Evolutionary conservation across 306 rosid species (phyloP), one percentile per base, ranked within the genome.

Genomic region (Gastrolobium bilobum): DNA sequence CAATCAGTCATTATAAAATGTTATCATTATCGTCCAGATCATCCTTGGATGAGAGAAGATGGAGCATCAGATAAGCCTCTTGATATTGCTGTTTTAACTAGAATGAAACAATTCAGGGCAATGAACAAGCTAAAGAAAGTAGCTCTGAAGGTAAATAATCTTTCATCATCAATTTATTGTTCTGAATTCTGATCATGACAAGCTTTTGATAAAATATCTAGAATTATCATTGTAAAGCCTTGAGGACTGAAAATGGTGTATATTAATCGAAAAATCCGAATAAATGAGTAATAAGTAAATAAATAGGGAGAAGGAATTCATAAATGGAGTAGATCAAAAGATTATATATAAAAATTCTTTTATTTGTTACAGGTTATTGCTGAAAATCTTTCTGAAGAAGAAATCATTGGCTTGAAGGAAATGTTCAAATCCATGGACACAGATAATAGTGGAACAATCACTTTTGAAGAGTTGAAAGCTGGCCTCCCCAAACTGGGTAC

Each of bases 391-490:
- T 92, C 99, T 58, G 99, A 92, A 87, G 99, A 95, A 73, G 99
- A 95, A 87, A 95, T 95, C 54, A 90, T 92, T 71, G 99, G 98
- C 79, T 81, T 95, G 88, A 95, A 95, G 86, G 99, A 95, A 83
- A 92, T 95, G 97, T 95, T 92, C 86, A 95, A 92, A 88, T 91
- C 98, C 42, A 92, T 95, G 96, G 99, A 95, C 78, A 95, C 99
- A n/a, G 99, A 95, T 86, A 91, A 92, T 66, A 95, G 98, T 84
- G 99, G 99, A 81, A 95, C 99, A 63, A 87, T 95, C 69, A 95
- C 99, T 58, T 91, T 71, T 74, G 99, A 95, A 71, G 99, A 95
- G 88, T 88, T 95, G 82, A 91, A 95, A 72, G 99, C 94, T 38
- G 99, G 99, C 76, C 97, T 95, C 75, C 99, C 93, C 4, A 92